Evolutionary conservation across 768 basidiomycete genomes (phyloP), one percentile per base, ranked within the genome.

Genomic region (Phaeotremella fagi): DNA sequence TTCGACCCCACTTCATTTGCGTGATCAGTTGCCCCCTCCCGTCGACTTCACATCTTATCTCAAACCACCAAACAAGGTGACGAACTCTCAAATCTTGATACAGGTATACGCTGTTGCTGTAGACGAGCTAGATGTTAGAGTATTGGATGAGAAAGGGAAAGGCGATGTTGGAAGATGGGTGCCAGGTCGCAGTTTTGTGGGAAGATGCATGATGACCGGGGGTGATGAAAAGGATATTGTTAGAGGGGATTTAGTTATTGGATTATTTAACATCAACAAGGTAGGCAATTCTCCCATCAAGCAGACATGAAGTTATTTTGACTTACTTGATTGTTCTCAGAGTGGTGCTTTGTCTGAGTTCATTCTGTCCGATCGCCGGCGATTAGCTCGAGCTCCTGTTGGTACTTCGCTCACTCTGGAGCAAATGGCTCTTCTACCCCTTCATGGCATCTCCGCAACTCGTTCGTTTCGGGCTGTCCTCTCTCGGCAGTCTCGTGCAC

Each of bases 21-120:
- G 66, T 11, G 60, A 50, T 7, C 54, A 64, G 22, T 41, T 64
- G n/a, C 65, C 64, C 20, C 70, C 74, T 7, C 75, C 78, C 2
- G 65, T 73, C 15, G 83, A 81, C 26, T 88, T 88, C 67, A 84
- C 85, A 2, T 80, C 82, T 26, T 83, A 86, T 69, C 80, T 85
- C 14, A 69, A 78, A 23, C 88, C 90, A 12, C 91, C 91, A 0
- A 77, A 77, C 12, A 83, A 84, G 64, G 83, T 92, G 9, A 81
- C 84, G 0, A 78, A 82, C 42, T 78, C 79, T 24, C 80, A 85
- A 51, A 81, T 91, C 15, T 78, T 95, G 22, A 83, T 95, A 4
- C 89, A 91, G 69, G 86, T 95, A 3, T 89, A 86, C 79, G 88
- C 85, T n/a, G 88, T 90, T 1, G 89, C 83, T 2, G 73, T 94